Evolutionary conservation across 805 yeast genomes (phyloP), one percentile per base, ranked within the genome.

Genomic region (Candida vartiovaarae): DNA sequence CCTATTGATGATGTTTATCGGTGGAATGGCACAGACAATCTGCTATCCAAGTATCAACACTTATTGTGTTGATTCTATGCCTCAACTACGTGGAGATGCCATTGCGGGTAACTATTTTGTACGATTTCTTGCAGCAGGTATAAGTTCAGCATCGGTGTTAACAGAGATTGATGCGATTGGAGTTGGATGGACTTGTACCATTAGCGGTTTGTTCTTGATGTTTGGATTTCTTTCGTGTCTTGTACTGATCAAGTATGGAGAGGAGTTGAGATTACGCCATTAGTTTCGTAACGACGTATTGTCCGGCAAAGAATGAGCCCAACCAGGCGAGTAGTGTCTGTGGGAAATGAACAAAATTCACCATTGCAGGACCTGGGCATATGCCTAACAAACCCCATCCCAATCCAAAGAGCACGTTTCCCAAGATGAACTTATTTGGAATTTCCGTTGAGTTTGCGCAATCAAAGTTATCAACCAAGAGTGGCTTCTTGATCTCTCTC

Each of bases 21-120:
- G 66, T 38, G 82, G 78, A 0, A 44, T 74, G 38, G 74, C 73
- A 0, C 82, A 78, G 53, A 74, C 80, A 0, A 60, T 70, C 26
- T 56, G 68, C 8, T 78, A 75, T 51, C 80, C 82, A 1, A 67
- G 74, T 15, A 53, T 74, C 34, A 78, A 78, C 50, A 70, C 82
- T 3, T 78, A 78, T 53, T 75, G 81, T 59, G 75, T 76, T 26
- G 84, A 78, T 51, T 70, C 76, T 5, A 65, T 75, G 70, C 80
- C 81, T 1, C 66, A 72, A 30, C 54, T 77, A 36, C 68, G 66
- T 31, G 78, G 81, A 23, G 82, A 72, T 52, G 81, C 78, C 2
- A 71, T 78, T 35, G 79, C 74, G 0, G 69, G 76, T 7, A 76
- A 76, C 50, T 78, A 78, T 45, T 67, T 73, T 40, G 57, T 71